Conservation (phyloP, 805 yeast genomes). For the Cyberlindnera bimundalis region DNA sequence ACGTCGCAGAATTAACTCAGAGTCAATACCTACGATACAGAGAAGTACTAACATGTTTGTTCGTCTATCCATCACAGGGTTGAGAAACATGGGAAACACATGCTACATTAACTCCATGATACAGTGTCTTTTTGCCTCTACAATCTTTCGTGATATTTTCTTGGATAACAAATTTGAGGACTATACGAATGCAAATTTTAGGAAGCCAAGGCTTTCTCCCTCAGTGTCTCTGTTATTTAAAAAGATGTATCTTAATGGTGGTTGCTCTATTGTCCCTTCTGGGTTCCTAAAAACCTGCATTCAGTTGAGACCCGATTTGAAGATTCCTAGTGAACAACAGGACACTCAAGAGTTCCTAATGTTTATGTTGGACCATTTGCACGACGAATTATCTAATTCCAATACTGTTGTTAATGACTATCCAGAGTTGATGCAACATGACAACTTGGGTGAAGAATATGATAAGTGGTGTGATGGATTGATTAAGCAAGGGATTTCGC, state of each 20-base stretch:
- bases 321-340: conserved; percentile 73
- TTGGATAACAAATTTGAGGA: conserved; percentile 40
- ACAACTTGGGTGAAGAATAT: conserved; percentile 46
- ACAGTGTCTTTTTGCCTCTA: conserved; percentile 62
- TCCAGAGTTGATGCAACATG: conserved; percentile 36
- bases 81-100: conserved; percentile 66
- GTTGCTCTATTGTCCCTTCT: conserved; percentile 60
- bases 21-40: conserved; percentile 36
- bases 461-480: conserved; percentile 56
- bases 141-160: conserved; percentile 47
- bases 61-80: conserved; percentile 52
- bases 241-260: conserved; percentile 56
- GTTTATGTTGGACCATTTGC: conserved; percentile 62
- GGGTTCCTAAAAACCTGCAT: conserved; percentile 54
- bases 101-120: conserved; percentile 75
- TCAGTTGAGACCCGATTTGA: conserved; percentile 58
- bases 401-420: conserved; percentile 35
- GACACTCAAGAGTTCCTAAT: conserved; percentile 77
- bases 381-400: conserved; percentile 54
- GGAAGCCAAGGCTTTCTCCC: conserved; percentile 37
- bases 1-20: conserved; percentile 17
- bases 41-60: conserved; percentile 36
- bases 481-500: conserved; percentile 60
- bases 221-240: conserved; percentile 53
- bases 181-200: conserved; percentile 35